Evolutionary conservation across 2,329 filamentous ascomycete genomes (phyloP), one percentile per base, ranked within the genome.

Genomic region (Beauveria asiatica): DNA sequence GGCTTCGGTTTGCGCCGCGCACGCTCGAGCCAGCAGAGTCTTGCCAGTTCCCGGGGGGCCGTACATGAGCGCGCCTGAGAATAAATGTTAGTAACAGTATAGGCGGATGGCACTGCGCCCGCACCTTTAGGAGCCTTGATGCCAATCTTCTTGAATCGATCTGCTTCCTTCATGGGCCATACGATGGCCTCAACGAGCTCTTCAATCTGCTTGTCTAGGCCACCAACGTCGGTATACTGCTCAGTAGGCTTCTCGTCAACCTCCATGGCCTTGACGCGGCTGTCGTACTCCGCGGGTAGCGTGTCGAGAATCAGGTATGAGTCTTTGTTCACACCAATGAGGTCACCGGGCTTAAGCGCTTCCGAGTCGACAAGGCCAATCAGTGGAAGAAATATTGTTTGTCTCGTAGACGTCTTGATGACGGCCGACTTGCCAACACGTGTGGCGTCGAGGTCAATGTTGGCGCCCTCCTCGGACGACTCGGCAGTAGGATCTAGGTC

Each of bases 101-200:
- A 92, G 82, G 91, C 92, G 78, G 94, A 95, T 50, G 27, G 30
- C 23, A 19, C 13, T 94, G 45, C 25, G 13, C 39, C 55, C 52
- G 49, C 84, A 97, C 94, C 94, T 79, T 99, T 99, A 16, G 94
- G 94, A 45, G 94, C 93, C 80, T 99, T 99, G 81, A 99, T 99
- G 67, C 94, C 94, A 70, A 99, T 97, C 83, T 97, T 97, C 83
- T 97, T 97, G 80, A 99, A 99, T 21, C 93, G 85, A 68, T 99
- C 95, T 1, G 94, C 92, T 78, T 99, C 93, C 83, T 97, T 97
- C 94, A 99, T 99, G 2, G 94, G 94, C 93, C 93, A 97, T 33
- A 99, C 94, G 54, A 99, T 94, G 60, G 94, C 94, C 78, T 99
- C 94, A 9, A 99, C 92, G 59, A 99, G 83, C 78, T 99, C 95